Evolutionary conservation across 495 filamentous ascomycete species (phyloP).

Genomic region (Aspergillus biplanus): DNA sequence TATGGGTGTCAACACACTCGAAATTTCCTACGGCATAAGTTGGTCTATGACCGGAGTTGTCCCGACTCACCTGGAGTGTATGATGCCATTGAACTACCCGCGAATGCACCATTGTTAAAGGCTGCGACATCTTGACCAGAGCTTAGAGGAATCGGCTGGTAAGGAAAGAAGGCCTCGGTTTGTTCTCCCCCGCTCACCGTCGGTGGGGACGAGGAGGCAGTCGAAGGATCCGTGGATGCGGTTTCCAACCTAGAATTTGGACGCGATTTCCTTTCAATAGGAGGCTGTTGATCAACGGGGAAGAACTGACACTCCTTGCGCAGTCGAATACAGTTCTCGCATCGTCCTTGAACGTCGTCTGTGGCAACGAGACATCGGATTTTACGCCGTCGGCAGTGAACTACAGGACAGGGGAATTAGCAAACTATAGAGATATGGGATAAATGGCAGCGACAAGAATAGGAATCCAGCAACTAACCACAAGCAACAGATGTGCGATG

Average conservation of each 20-base stretch:
- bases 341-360: constrained; percentile 81
- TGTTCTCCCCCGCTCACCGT: constrained; percentile 35
- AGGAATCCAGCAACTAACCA: constrained; percentile 64
- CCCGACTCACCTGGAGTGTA: constrained; percentile 43
- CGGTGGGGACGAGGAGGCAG: constrained; percentile 51
- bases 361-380: constrained; percentile 86
- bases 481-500: constrained; percentile 97
- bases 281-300: constrained; percentile 85
- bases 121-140: constrained; percentile 43
- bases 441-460: neutral
- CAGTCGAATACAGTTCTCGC: constrained; percentile 93
- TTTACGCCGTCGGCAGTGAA: constrained; percentile 92
- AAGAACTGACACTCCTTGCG: constrained; percentile 96
- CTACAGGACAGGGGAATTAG: constrained; percentile 48
- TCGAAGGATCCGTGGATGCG: constrained; percentile 45
- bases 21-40: neutral
- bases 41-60: neutral
- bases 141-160: constrained; percentile 43
- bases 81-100: constrained; percentile 37
- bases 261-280: constrained; percentile 55
- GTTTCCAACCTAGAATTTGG: constrained; percentile 48
- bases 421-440: neutral
- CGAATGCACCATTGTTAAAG: constrained; percentile 36
- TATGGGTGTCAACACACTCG: neutral
- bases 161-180: constrained; percentile 47